Evolutionary conservation across 306 rosid species (phyloP), one percentile per base, ranked within the genome.

Genomic region (Begonia masoniana): DNA sequence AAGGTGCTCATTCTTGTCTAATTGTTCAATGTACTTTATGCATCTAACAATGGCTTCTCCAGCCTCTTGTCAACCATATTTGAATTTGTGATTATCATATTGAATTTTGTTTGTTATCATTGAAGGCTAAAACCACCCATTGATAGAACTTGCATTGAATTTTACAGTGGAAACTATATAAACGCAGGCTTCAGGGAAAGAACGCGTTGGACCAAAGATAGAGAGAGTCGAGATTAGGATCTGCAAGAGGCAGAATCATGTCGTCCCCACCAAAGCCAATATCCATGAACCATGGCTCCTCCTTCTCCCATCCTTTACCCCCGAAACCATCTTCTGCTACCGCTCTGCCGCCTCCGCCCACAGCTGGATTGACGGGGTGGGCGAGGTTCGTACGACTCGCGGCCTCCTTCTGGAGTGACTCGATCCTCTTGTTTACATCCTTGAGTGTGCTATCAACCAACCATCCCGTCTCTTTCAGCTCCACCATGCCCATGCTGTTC

Each of bases 381-480:
- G 13, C 6, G 12, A 4, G 0, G 23, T 4, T 10, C 1, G 0
- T n/a, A 10, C 9, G 52, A 15, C 1, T 23, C 10, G 23, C n/a
- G 7, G 41, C 10, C 5, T 13, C 62, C 41, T 62, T 46, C n/a
- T 14, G 23, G 4, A 55, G 48, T 0, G 14, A 53, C 12, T 57
- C 72, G 0, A 70, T 55, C 65, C 64, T 64, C 2, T 0, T 47
- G 13, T 21, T n/a, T 6, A 69, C 39, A 0, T 73, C 72, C 24
- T 64, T 69, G 10, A 78, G 14, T 8, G 47, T 42, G 31, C 62
- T 62, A 0, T 81, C 64, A 10, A 78, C 51, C 9, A 69, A 13
- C 68, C 58, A 70, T 8, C 60, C 48, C 1, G 77, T 60, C 6
- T 67, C 71, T 10, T 62, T 72, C 51, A 78, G 12, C 19, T 75